Evolutionary conservation across 2,329 filamentous ascomycete genomes (phyloP).

Genomic region (Escovopsis sp.): DNA sequence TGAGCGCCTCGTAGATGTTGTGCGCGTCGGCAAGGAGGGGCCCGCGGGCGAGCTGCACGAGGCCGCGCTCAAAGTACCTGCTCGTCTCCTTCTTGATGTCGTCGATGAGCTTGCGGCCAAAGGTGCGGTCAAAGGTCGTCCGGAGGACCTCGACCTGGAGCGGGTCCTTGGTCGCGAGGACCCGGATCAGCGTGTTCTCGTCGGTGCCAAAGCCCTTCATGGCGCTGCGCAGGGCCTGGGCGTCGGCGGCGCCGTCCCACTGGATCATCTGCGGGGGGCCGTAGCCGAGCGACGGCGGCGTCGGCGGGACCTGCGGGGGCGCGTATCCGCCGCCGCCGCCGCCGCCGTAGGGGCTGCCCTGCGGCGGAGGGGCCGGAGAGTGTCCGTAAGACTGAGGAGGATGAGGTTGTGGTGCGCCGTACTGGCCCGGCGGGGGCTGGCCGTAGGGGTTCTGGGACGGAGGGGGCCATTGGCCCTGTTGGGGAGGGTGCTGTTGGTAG

Average conservation of each 20-base stretch:
- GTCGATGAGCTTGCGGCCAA: constrained; percentile 53
- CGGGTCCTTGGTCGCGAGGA: constrained; percentile 60
- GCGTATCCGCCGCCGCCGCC: constrained; percentile 21
- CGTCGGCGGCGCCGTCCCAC: constrained; percentile 53
- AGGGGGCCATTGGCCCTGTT: constrained; percentile 11
- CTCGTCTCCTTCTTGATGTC: constrained; percentile 69
- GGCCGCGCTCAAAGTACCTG: constrained; percentile 57
- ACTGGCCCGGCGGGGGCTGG: constrained; percentile 10
- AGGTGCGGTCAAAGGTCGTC: constrained; percentile 47
- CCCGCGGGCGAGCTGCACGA: constrained; percentile 63
- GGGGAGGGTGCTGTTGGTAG: constrained; percentile 15
- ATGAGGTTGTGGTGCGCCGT: constrained; percentile 18
- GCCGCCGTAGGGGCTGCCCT: constrained; percentile 21
- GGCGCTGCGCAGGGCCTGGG: constrained; percentile 57
- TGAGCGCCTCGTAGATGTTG: constrained; percentile 55
- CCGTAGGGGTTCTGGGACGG: constrained; percentile 12
- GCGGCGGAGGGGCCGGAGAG: constrained; percentile 14
- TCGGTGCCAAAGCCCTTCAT: constrained; percentile 95
- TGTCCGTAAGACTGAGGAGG: constrained; percentile 9
- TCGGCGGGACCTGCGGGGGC: constrained; percentile 32
- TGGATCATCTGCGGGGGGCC: constrained; percentile 53
- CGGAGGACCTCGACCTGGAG: constrained; percentile 59
- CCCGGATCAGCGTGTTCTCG: constrained; percentile 58
- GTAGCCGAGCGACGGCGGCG: constrained; percentile 60
- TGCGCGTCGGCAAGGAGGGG: constrained; percentile 66